Base-by-base conservation (phyloP, 2,329 filamentous ascomycete genomes). In the Pseudogymnoascus sp. region DNA sequence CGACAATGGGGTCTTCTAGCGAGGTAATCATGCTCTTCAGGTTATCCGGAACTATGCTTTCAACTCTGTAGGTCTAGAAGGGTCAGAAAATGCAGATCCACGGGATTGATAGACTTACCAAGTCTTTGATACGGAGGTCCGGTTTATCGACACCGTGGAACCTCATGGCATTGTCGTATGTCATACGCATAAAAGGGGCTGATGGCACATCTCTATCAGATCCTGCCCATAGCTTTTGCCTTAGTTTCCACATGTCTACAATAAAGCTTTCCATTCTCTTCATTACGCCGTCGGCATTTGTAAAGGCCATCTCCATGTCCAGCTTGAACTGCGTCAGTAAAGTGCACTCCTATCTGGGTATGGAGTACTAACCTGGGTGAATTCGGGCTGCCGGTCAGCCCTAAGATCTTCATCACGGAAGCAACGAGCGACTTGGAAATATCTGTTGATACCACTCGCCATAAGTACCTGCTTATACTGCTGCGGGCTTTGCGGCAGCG, bases 381-480 rank as follows among this genome's bases (percentile, higher is more conserved):
- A 99, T 73, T 99, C 95, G 0, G 95, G 96, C 72, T 99, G 95
- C 42, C 95, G 83, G 74, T 99, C 96, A 1, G 93, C 90, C 18
- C 95, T 84, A 37, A 95, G 80, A 74, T 97, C 96, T 73, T 99
- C 95, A 71, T 99, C 96, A 12, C 95, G 87, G 76, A 97, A 99
- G 72, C 95, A 99, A 67, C 87, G 88, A 1, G 95, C 96, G 77
- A 97, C 91, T 71, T 99, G 95, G 75, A 88, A 96, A 74, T 99
- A 99, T 42, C 83, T 85, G 0, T 82, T 78, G 9, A 97, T 83
- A 0, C 93, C 93, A 65, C 90, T 89, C 0, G 92, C 90, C 92
- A 99, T 97, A 43, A 99, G 82, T 1, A 97, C 90, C 77, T 99
- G 95, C 77, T 99, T 99, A 74, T 97, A 99, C 75, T 99, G 95